These are phyloP conservation scores for Rubus idaeus DNA, from an alignment of 306 rosid genomes.

Conservation along the genomic window DNA sequence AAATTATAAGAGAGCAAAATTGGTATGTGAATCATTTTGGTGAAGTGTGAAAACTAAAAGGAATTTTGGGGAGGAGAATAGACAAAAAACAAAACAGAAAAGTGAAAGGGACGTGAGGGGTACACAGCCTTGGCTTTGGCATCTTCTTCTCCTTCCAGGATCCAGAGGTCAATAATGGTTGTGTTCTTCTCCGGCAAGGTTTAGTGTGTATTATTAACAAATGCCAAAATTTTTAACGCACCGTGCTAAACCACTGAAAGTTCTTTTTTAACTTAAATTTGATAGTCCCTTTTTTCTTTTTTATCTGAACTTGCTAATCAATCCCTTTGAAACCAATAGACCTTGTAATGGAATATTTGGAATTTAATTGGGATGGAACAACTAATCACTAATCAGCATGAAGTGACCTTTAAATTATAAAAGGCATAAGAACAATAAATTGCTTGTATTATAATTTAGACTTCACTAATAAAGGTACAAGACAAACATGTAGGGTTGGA, in stretches of 20 bases:
- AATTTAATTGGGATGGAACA: neutral
- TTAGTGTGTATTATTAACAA: neutral
- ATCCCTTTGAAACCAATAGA: neutral
- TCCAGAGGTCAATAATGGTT: conserved; percentile 16
- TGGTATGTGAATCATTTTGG: conserved; percentile 6
- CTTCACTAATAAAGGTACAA: neutral
- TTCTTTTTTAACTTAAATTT: neutral
- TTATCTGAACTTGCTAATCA: neutral
- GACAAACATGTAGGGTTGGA: neutral
- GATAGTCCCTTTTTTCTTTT: neutral
- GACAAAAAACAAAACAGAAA: neutral
- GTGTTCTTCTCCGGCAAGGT: conserved; percentile 11
- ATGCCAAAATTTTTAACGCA: neutral
- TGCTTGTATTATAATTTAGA: neutral
- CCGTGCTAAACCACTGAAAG: neutral
- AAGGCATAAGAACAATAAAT: neutral
- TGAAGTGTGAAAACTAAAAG: conserved; percentile 1
- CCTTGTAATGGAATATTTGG: neutral
- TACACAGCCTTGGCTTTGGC: conserved; percentile 29
- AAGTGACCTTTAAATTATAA: neutral
- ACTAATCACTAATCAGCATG: neutral
- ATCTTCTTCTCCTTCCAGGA: conserved; percentile 19
- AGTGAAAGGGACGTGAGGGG: conserved; percentile 23
- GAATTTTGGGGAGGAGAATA: neutral
- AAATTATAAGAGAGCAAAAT: neutral